phyloP scores from a whole-genome alignment of 345 rosid genomes.

The Salix viminalis region DNA sequence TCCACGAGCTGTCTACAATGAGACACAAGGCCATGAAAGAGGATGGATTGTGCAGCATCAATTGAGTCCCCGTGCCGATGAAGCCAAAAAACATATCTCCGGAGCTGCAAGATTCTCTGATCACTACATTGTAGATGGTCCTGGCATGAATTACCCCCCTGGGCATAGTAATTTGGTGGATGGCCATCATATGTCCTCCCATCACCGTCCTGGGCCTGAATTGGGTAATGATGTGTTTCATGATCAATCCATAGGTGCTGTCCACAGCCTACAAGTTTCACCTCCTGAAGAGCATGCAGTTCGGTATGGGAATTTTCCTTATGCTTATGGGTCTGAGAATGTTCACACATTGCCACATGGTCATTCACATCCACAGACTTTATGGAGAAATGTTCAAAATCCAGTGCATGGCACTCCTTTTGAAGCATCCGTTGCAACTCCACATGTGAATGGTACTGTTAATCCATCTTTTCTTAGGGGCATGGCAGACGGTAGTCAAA shows the following conservation, averaged over 20 bases:
- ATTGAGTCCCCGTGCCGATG: slow-evolving; percentile 55
- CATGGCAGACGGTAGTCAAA: slow-evolving; percentile 46
- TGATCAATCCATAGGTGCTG: slow-evolving; percentile 46
- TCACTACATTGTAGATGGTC: slow-evolving; percentile 55
- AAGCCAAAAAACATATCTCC: slow-evolving; percentile 49
- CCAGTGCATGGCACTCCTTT: slow-evolving; percentile 46
- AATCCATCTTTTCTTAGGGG: slow-evolving; percentile 43
- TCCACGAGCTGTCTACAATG: slow-evolving; percentile 40
- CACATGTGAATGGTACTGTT: slow-evolving; percentile 48
- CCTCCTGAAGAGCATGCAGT: slow-evolving; percentile 49
- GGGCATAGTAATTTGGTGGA: slow-evolving; percentile 52
- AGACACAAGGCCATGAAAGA: slow-evolving; percentile 58
- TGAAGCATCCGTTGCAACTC: slow-evolving; percentile 42
- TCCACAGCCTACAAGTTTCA: slow-evolving; percentile 39
- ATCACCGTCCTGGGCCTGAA: slow-evolving; percentile 60
- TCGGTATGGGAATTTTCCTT: slow-evolving; percentile 53
- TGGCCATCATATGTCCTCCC: slow-evolving; percentile 44
- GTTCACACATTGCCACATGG: slow-evolving; percentile 47
- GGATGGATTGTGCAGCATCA: slow-evolving; percentile 73
- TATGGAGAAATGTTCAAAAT: slow-evolving; percentile 66
- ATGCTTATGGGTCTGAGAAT: slow-evolving; percentile 56
- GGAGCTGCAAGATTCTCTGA: slow-evolving; percentile 68
- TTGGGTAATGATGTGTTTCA: slow-evolving; percentile 52
- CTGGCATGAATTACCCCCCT: slow-evolving; percentile 52
- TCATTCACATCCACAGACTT: slow-evolving; percentile 43